A percentile compares a stretch with the other conserved stretches of the same genome.
Evolutionary conservation across 208 protist species (phyloP).

Genomic region (Naegleria gruberi): DNA sequence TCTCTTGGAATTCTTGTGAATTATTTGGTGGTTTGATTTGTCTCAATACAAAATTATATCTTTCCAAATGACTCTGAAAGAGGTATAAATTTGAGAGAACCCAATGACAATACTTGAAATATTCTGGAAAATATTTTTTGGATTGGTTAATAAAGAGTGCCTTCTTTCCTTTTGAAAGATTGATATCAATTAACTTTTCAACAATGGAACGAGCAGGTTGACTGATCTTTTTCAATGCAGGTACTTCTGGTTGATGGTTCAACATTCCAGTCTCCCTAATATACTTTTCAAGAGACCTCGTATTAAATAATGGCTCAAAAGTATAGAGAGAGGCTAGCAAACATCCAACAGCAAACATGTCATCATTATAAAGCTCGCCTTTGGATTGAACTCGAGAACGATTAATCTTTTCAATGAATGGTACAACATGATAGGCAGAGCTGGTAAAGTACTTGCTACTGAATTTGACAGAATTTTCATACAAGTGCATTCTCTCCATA

Average conservation of each 20-base stretch:
- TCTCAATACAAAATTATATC: neutral
- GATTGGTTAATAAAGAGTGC: neutral
- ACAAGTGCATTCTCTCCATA: neutral
- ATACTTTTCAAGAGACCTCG: neutral
- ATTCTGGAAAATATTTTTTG: constrained; percentile 4
- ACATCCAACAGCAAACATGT: constrained; percentile 16
- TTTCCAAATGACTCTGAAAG: neutral
- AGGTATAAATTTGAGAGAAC: neutral
- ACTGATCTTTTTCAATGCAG: neutral
- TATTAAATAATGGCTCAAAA: neutral
- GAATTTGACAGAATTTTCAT: neutral
- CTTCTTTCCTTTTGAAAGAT: neutral
- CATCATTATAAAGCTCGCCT: neutral
- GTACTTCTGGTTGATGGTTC: neutral
- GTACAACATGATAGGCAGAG: neutral
- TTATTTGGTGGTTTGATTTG: neutral
- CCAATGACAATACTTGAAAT: neutral
- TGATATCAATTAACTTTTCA: neutral
- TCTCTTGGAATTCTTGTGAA: neutral
- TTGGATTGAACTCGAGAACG: neutral
- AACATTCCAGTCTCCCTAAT: neutral
- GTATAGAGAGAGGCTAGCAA: neutral
- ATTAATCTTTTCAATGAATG: neutral
- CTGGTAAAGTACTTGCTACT: neutral
- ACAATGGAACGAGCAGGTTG: neutral